Conservation (phyloP, 192 early-diverging fungal species). For the Entomortierella beljakovae region DNA sequence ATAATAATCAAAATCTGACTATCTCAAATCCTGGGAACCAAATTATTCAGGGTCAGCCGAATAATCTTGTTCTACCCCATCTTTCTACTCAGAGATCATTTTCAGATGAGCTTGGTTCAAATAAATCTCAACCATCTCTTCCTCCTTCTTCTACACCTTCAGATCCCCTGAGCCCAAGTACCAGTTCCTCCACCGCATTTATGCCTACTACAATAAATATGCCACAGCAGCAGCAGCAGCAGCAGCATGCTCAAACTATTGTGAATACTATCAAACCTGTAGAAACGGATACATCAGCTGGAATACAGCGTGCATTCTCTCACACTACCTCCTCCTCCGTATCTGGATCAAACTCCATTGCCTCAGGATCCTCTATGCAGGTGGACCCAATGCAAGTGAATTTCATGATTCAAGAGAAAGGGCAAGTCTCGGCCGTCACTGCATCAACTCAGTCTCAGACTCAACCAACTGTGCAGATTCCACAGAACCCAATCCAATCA, state of each 20-base stretch:
- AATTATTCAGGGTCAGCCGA: neutral
- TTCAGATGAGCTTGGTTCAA: constrained; percentile 29
- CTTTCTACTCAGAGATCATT: neutral
- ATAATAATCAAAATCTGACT: neutral
- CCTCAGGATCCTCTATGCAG: neutral
- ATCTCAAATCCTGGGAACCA: neutral
- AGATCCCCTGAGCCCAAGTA: too few relatives aligned
- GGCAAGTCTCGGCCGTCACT: neutral
- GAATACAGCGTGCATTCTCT: neutral
- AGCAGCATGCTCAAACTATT: too few relatives aligned
- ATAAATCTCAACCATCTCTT: constrained; percentile 1
- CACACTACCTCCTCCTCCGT: neutral
- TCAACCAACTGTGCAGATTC: constrained; percentile 1
- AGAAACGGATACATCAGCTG: too few relatives aligned
- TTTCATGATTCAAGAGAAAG: neutral
- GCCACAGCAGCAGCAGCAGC: too few relatives aligned
- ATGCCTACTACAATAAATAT: too few relatives aligned
- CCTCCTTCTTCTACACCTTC: neutral
- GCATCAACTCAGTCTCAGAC: neutral
- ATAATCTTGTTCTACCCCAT: constrained; percentile 5
- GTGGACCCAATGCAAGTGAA: neutral
- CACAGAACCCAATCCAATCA: neutral
- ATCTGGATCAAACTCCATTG: neutral
- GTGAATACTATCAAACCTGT: too few relatives aligned
- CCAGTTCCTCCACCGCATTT: too few relatives aligned